Evolutionary conservation across 129 eudicot genomes (phyloP), one percentile per base, ranked within the genome.

Genomic region (Scalesia atractyloides): DNA sequence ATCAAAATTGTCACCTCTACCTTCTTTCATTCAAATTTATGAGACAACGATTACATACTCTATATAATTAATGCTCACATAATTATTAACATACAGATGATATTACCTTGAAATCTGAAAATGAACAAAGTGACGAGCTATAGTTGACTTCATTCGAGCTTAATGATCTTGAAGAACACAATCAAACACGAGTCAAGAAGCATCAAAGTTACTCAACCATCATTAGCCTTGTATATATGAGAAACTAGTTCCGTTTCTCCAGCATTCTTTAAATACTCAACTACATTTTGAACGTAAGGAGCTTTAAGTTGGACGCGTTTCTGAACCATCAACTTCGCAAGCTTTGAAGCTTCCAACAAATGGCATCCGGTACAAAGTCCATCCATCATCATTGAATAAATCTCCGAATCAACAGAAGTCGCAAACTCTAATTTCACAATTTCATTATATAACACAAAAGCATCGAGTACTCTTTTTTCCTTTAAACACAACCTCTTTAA

Each of bases 321-420:
- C 54, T 79, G 62, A 16, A 48, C 64, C 98, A 89, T 93, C 15
- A 78, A 4, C 64, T 79, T 72, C 46, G 80, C 87, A 26, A 93
- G 80, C 68, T 85, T 84, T 61, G 83, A 79, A 76, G 88, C 98
- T 77, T 93, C 98, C 56, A 68, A 77, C 68, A 74, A 73, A 76
- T 63, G 76, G 39, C 57, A 51, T 13, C 80, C 71, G 16, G 66
- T 53, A 76, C 86, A 79, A 50, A 93, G 92, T 20, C 95, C 95
- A 62, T 44, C 86, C 79, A 85, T 50, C 65, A 89, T 79, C 50
- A 66, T 61, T 11, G 88, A 83, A 77, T 71, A 89, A 75, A 86
- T 58, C 68, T 85, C 97, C 1, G 87, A 75, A 83, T 89, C 98
- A 67, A 87, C 68, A 30, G 81, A 59, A 43, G 69, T 30, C n/a